These are phyloP conservation scores for Mycena olivaceomarginata DNA, from an alignment of 768 basidiomycete species.

Conservation along the genomic window DNA sequence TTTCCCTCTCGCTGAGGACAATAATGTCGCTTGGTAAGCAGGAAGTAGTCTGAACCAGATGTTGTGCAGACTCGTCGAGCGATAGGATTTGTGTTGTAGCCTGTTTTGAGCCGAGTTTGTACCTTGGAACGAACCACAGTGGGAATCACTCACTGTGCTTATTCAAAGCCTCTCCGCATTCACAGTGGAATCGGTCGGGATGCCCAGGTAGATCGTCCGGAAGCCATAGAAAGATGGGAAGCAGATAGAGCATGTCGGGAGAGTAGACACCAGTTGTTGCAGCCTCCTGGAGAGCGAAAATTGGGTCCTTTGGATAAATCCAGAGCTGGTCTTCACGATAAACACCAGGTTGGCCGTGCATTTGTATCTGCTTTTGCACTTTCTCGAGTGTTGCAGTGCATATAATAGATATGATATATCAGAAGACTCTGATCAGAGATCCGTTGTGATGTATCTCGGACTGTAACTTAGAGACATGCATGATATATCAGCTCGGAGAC, in stretches of 20 bases:
- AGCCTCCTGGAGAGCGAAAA: conserved; percentile 31
- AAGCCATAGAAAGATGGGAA: conserved; percentile 44
- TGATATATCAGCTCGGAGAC: no score
- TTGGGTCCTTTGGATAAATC: conserved; percentile 37
- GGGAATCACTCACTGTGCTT: conserved; percentile 19
- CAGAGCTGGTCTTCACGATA: no score
- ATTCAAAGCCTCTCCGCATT: conserved; percentile 28
- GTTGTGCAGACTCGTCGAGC: conserved; percentile 34
- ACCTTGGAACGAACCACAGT: neutral
- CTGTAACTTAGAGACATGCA: no score
- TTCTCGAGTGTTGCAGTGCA: no score
- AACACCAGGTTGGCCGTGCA: no score
- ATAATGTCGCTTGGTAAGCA: conserved; percentile 34
- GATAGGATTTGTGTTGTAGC: conserved; percentile 37
- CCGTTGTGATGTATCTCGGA: no score
- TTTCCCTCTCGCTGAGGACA: conserved; percentile 27
- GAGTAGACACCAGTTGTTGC: conserved; percentile 24
- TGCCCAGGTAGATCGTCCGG: conserved; percentile 36
- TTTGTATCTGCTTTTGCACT: no score
- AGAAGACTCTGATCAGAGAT: no score
- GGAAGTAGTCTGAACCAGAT: conserved; percentile 35
- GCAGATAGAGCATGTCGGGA: no score
- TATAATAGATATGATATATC: no score
- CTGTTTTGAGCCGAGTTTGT: conserved; percentile 1
- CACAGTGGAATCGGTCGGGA: conserved; percentile 31